Evolutionary conservation across 305 asterid species (phyloP).

Genomic region (Fraxinus dipetala): DNA sequence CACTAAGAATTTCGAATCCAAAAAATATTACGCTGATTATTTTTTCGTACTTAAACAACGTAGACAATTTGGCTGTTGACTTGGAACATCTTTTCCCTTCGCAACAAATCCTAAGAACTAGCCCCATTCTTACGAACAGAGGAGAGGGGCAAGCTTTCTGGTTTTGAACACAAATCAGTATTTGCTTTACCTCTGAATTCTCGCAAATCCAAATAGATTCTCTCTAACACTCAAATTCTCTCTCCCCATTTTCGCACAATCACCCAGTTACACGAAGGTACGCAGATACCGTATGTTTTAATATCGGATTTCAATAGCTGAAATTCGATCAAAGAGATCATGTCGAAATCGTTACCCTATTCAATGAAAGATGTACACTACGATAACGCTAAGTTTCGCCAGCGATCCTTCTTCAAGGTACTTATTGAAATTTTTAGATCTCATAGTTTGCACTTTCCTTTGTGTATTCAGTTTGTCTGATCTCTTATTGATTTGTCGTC

Average conservation of each 20-base stretch:
- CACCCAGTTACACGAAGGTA: conserved; percentile 20
- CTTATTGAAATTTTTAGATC: conserved; percentile 23
- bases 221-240: conserved; percentile 19
- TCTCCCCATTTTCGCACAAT: background rate
- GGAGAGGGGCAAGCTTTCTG: background rate
- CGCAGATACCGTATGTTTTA: background rate
- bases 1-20: no score
- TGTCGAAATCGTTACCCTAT: conserved; percentile 85
- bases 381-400: conserved; percentile 94
- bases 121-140: background rate
- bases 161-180: conserved; percentile 20
- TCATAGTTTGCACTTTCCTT: background rate
- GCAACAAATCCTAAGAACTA: background rate
- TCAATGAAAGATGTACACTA: conserved; percentile 82
- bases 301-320: conserved; percentile 12
- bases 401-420: conserved; percentile 75
- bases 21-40: no score
- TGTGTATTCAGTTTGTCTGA: background rate
- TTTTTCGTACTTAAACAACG: no score
- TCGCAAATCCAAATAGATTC: conserved; percentile 24
- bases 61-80: background rate
- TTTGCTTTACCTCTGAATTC: conserved; percentile 17
- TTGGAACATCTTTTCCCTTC: background rate
- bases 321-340: conserved; percentile 29
- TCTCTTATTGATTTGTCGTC: background rate